phyloP scores from a whole-genome alignment of 1,284 basidiomycete genomes.

The Xanthoconium separans region DNA sequence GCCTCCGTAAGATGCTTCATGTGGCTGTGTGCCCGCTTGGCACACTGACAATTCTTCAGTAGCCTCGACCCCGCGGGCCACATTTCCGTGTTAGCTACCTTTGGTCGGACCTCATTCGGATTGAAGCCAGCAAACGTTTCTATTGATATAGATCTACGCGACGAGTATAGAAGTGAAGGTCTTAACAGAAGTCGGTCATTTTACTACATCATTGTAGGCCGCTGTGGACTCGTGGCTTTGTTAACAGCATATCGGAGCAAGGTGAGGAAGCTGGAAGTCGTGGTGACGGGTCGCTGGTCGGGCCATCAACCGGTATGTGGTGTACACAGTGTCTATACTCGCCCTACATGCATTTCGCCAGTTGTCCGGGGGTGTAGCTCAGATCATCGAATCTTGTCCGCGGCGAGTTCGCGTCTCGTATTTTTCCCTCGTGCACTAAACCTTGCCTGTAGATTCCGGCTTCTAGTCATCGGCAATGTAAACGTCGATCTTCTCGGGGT shows the following conservation, averaged over 20 bases:
- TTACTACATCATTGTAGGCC: neutral
- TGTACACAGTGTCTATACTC: neutral
- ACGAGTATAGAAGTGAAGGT: constrained; percentile 4
- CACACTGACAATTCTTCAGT: constrained; percentile 7
- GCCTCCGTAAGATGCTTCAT: constrained; percentile 3
- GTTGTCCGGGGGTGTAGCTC: constrained; percentile 1
- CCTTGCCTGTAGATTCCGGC: constrained; percentile 9
- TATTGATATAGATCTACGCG: constrained; percentile 4
- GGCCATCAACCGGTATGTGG: constrained; percentile 3
- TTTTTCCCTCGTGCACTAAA: neutral
- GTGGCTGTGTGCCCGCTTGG: neutral
- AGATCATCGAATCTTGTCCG: constrained; percentile 7
- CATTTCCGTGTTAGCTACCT: constrained; percentile 1
- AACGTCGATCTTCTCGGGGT: neutral
- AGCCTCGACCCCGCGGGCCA: constrained; percentile 4
- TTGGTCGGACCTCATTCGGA: neutral
- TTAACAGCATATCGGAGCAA: constrained; percentile 10
- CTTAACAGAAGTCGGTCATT: constrained; percentile 7
- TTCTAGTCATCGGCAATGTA: constrained; percentile 21
- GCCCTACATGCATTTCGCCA: neutral
- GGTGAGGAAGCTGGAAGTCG: constrained; percentile 7
- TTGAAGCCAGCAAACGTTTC: neutral
- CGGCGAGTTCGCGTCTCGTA: neutral
- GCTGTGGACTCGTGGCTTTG: neutral
- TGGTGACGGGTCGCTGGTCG: neutral